These are phyloP conservation scores for Cladosporium phlei DNA, from an alignment of 2,329 filamentous ascomycete genomes.

Conservation along the genomic window DNA sequence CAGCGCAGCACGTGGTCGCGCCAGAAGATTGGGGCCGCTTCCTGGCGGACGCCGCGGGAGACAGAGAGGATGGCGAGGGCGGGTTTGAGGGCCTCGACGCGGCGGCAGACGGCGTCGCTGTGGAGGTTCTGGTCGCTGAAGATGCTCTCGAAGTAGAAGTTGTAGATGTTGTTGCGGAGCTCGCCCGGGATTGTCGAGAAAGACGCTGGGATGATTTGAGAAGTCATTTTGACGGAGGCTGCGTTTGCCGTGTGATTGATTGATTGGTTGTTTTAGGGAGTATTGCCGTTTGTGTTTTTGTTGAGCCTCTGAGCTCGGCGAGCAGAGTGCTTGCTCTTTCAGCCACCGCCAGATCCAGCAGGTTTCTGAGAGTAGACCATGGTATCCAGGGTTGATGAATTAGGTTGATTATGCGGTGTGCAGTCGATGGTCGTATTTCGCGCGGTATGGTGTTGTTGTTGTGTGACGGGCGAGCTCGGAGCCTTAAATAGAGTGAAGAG, in stretches of 20 bases:
- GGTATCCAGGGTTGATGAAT: too few relatives aligned
- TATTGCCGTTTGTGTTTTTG: too few relatives aligned
- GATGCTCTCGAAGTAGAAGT: not conserved
- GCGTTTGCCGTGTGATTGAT: too few relatives aligned
- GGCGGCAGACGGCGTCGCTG: not conserved
- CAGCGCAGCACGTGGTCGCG: not conserved
- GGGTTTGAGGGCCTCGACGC: not conserved
- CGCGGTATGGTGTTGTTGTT: too few relatives aligned
- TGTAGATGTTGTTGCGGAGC: slow-evolving; percentile 1
- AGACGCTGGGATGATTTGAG: not conserved
- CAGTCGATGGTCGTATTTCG: too few relatives aligned
- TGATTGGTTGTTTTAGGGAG: too few relatives aligned
- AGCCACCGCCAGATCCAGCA: not conserved
- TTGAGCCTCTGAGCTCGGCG: too few relatives aligned
- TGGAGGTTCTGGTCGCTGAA: not conserved
- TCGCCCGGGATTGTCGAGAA: not conserved
- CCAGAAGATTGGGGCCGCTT: slow-evolving; percentile 6
- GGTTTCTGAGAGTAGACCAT: not conserved
- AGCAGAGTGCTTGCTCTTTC: not conserved
- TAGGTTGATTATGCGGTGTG: too few relatives aligned
- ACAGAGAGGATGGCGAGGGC: not conserved
- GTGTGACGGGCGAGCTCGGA: too few relatives aligned
- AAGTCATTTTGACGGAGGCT: too few relatives aligned
- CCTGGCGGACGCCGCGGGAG: not conserved
- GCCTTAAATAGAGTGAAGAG: too few relatives aligned